Evolutionary conservation across 202 grass and related monocot genomes (phyloP), one percentile per base, ranked within the genome.

Genomic region (Carex arenaria): DNA sequence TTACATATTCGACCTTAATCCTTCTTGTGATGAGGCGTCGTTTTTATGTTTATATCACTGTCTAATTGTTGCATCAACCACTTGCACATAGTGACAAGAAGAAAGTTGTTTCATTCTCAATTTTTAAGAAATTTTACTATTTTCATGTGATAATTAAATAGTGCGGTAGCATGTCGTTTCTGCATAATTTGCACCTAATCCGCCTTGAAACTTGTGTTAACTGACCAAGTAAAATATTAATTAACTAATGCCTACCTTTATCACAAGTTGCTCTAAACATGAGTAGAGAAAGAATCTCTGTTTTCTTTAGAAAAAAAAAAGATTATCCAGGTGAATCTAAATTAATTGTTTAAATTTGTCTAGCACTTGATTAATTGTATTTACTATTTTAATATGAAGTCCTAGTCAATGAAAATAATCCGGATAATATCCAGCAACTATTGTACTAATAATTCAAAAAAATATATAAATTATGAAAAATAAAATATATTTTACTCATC

Each of bases 181-280:
- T 10, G 22, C 8, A 49, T 23, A 26, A 64, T 38, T 20, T 31
- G 0, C 17, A 64, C 78, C 60, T 81, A 52, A 49, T 81, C 18
- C 61, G 0, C 15, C 32, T 80, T 14, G 79, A 40, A 9, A 81
- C 42, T 66, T 66, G 79, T 65, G 61, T 28, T 81, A 81, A 64
- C 13, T 65, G 79, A 30, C 38, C 18, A 0, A 81, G n/a, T 12
- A 81, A 61, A 31, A 81, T 52, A 65, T 78, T 65, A 80, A 65
- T 78, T 65, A 80, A 64, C 40, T 7, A 80, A 45, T 61, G 47
- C 38, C 38, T 40, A 40, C 38, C 5, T 40, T 57, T 23, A 63
- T 45, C 78, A 80, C 78, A 34, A 80, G 56, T 79, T 79, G 75
- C 75, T 49, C 38, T 40, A 14, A 49, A 20, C 43, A 73, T 43